Base-by-base conservation (phyloP, 306 rosid genomes). In the Coriaria nepalensis region DNA sequence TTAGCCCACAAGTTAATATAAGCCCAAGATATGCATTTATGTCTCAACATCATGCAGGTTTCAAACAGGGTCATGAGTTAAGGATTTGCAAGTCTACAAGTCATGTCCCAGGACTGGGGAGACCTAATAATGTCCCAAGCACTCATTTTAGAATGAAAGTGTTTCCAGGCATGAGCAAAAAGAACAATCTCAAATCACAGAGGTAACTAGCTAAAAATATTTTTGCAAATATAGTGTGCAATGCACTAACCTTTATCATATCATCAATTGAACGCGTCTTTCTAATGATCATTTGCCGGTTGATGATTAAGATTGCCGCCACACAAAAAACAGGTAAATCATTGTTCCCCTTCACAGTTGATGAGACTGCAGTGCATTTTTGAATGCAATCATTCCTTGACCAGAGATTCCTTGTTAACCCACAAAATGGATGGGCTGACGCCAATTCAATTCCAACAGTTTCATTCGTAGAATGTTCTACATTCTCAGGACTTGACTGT, bases 181-280 rank as follows among this genome's bases (percentile, higher is more conserved):
- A n/a, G n/a, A n/a, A n/a, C n/a, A n/a, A n/a, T n/a, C n/a, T n/a
- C n/a, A n/a, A n/a, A n/a, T n/a, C n/a, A n/a, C n/a, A n/a, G n/a
- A n/a, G n/a, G n/a, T n/a, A n/a, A n/a, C n/a, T n/a, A n/a, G n/a
- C n/a, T n/a, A n/a, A 43, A 43, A 55, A 43, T 33, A 42, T n/a
- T n/a, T n/a, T n/a, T 6, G 6, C 29, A 12, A 7, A 35, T n/a
- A 37, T 20, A 35, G 43, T 11, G 48, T 38, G 32, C 40, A 39
- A 59, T 69, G 72, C 75, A 73, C 84, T 49, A 61, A 59, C 96
- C 96, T 87, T 87, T 67, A 87, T 87, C 69, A 72, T 70, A 80
- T 87, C 96, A 52, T 87, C 96, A 57, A 87, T 83, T 46, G 96
- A 78, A 50, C 62, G 85, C 10, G 96, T 71, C 68, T 80, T 81